A percentile compares a stretch with the other conserved stretches of the same genome.
phyloP scores from a whole-genome alignment of 441 rosid species.

The Eruca vesicaria region DNA sequence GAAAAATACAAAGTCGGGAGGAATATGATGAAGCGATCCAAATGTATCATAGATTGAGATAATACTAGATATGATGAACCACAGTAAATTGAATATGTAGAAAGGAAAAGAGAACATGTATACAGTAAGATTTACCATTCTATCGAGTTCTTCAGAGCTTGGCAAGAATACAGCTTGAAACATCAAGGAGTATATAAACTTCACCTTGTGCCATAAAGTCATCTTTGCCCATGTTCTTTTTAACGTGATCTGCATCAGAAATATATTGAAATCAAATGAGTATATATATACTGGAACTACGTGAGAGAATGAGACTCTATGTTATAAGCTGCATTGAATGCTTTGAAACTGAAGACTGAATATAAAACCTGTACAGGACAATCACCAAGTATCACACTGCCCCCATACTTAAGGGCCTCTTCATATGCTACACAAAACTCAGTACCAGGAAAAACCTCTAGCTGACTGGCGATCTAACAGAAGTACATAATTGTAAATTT shows the following conservation, averaged over 20 bases:
- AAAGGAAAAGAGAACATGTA: background rate
- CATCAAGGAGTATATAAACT: conserved; percentile 60
- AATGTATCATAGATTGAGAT: conserved; percentile 31
- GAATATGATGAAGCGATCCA: background rate
- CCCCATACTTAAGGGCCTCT: conserved; percentile 86
- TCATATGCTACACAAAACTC: conserved; percentile 96
- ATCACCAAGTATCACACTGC: conserved; percentile 90
- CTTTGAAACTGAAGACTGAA: background rate
- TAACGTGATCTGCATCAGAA: conserved; percentile 60
- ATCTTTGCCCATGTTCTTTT: conserved; percentile 84
- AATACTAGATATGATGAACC: background rate
- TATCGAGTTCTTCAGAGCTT: conserved; percentile 73
- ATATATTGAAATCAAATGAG: conserved; percentile 15
- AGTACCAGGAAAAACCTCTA: conserved; percentile 90
- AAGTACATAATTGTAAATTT: conserved; percentile 8
- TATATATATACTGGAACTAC: background rate
- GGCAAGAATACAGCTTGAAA: conserved; percentile 86
- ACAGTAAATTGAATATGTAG: background rate
- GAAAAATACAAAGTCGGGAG: no score
- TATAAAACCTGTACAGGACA: conserved; percentile 44
- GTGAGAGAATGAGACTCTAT: conserved; percentile 54
- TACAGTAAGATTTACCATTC: conserved; percentile 54
- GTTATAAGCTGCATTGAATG: conserved; percentile 9
- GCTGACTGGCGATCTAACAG: conserved; percentile 44
- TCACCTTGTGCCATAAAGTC: conserved; percentile 92